Evolutionary conservation across 1,284 basidiomycete species (phyloP).

Genomic region (Papiliotrema flavescens): DNA sequence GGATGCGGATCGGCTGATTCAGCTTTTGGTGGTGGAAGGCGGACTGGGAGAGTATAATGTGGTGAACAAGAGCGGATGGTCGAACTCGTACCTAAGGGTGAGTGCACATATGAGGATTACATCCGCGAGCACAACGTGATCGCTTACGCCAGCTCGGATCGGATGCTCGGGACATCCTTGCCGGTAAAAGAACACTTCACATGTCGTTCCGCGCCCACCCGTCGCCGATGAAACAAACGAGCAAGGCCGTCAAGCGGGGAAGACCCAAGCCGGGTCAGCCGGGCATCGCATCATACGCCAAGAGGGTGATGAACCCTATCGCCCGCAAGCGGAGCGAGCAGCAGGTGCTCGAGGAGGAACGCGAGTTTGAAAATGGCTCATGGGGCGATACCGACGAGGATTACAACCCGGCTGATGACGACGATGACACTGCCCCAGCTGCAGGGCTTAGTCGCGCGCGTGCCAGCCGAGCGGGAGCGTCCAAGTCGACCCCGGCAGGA

Average conservation of each 20-base stretch:
- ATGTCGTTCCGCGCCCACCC: conserved; percentile 33
- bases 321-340: conserved; percentile 29
- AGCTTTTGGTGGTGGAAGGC: conserved; percentile 41
- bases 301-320: conserved; percentile 20
- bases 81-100: conserved; percentile 45
- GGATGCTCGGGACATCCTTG: conserved; percentile 19
- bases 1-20: conserved; percentile 44
- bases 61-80: conserved; percentile 40
- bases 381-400: conserved; percentile 36
- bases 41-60: conserved; percentile 36
- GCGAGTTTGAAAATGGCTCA: conserved; percentile 34
- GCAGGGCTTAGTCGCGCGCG: conserved; percentile 3
- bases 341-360: conserved; percentile 25
- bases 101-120: conserved; percentile 8
- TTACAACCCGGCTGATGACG: conserved; percentile 11
- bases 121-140: background rate
- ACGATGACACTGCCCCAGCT: conserved; percentile 49
- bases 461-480: background rate
- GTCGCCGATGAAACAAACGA: conserved; percentile 14
- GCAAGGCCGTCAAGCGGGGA: conserved; percentile 3
- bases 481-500: background rate
- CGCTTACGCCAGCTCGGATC: conserved; percentile 27
- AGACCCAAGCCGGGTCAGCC: conserved; percentile 8
- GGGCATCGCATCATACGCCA: conserved; percentile 20
- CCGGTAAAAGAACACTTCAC: conserved; percentile 22